Evolutionary conservation across 148 eudicot species (phyloP), one percentile per base, ranked within the genome.

Genomic region (Limonium bicolor): DNA sequence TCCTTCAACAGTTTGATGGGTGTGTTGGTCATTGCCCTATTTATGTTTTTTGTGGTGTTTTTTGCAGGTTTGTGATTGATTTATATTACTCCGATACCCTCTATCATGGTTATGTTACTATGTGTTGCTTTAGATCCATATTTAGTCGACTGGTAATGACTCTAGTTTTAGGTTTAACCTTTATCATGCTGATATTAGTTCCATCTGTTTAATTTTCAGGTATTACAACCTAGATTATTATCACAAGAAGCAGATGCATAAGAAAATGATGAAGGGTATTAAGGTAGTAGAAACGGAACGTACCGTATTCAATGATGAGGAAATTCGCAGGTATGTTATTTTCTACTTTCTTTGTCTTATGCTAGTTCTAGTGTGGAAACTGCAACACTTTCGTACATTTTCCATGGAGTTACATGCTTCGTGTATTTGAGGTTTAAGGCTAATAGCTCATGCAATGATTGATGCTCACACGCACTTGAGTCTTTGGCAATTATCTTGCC

Each of bases 151-250:
- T 20, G 26, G 10, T 40, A 7, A 40, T 20, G 24, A 40, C 25
- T 21, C n/a, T 20, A 0, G 11, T 20, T 20, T 6, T n/a, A 7
- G 7, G 2, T 8, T 29, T 7, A 3, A 7, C 33, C 33, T 13
- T 8, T 5, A 22, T 13, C 24, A 13, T 10, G 4, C 10, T 27
- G 45, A 27, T 25, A n/a, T 23, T 37, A 19, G n/a, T 32, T 56
- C 41, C 22, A 24, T 50, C 41, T n/a, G 50, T 64, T 52, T 31
- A 60, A 53, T 41, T 29, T 67, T 50, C 79, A 88, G 94, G 63
- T 88, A 88, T 61, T 88, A 88, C 53, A 53, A 66, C 63, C 92
- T 88, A 55, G 97, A 88, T 66, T 72, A 74, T 56, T 77, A 88
- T 70, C 69, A 71, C 69, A 66, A 67, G 46, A 67, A 24, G 15